Evolutionary conservation across 225 moss, liverwort and hornwort species (phyloP).

Genomic region (Rhytidiadelphus loreus): DNA sequence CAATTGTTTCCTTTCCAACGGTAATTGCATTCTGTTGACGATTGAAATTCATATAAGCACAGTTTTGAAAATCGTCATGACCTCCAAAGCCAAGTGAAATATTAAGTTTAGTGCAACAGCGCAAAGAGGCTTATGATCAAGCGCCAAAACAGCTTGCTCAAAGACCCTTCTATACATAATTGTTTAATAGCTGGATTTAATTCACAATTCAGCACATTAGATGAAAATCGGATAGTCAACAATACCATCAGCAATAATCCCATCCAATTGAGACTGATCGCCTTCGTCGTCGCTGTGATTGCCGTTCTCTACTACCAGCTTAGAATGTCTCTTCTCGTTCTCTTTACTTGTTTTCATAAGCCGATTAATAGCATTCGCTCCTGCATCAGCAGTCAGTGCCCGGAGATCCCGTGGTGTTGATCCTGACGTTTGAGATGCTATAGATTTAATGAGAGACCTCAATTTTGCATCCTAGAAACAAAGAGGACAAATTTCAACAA

Average conservation of each 20-base stretch:
- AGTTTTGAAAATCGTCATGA: background rate
- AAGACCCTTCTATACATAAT: background rate
- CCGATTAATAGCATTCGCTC: constrained; percentile 60
- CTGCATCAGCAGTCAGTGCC: constrained; percentile 78
- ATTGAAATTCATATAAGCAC: background rate
- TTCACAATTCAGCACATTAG: background rate
- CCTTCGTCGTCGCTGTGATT: background rate
- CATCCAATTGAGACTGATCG: background rate
- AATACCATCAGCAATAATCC: constrained; percentile 24
- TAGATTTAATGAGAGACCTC: constrained; percentile 41
- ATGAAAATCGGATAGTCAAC: background rate
- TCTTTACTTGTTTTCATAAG: constrained; percentile 10
- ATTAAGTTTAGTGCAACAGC: background rate
- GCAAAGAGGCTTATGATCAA: background rate
- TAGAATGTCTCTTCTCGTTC: background rate
- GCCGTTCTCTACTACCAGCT: background rate
- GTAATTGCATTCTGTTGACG: background rate
- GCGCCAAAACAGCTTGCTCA: background rate
- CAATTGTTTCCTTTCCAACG: background rate
- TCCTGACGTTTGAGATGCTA: constrained; percentile 89
- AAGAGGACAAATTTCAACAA: background rate
- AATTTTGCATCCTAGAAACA: constrained; percentile 47
- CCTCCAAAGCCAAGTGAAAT: background rate
- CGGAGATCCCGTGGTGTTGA: constrained; percentile 79
- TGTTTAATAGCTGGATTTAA: background rate